phyloP scores from a whole-genome alignment of 352 stramenopile genomes.

The Phytophthora fragariae region DNA sequence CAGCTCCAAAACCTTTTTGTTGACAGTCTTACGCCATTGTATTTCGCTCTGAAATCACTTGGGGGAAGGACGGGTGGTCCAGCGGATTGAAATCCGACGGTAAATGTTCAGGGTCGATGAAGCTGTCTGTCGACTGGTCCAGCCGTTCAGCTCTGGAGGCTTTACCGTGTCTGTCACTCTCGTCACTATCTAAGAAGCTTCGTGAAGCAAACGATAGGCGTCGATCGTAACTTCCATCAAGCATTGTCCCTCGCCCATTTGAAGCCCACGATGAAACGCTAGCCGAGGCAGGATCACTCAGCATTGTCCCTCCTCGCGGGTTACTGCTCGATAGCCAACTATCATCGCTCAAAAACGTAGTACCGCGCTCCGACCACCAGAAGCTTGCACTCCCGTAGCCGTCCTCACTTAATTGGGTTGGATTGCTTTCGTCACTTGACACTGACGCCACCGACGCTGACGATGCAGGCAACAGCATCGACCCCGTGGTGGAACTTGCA shows the following conservation, averaged over 20 bases:
- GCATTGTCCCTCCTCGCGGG: constrained; percentile 39
- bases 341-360: constrained; percentile 50
- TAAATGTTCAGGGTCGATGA: constrained; percentile 5
- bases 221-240: constrained; percentile 43
- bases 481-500: constrained; percentile 36
- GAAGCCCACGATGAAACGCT: constrained; percentile 45
- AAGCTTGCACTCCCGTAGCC: constrained; percentile 47
- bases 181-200: constrained; percentile 44
- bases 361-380: constrained; percentile 57
- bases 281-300: constrained; percentile 39
- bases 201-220: constrained; percentile 42
- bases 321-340: constrained; percentile 49
- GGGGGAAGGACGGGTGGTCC: constrained; percentile 44
- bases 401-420: constrained; percentile 48
- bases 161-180: constrained; percentile 26
- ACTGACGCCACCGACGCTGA: constrained; percentile 38
- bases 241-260: constrained; percentile 35
- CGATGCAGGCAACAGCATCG: constrained; percentile 33
- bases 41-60: constrained; percentile 43
- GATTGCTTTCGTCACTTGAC: constrained; percentile 45
- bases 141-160: constrained; percentile 13
- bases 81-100: constrained; percentile 24
- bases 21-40: constrained; percentile 30
- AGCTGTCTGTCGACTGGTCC: constrained; percentile 6
- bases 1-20: constrained; percentile 18